Base-by-base conservation (phyloP, 306 rosid genomes). In the Arachis stenosperma region DNA sequence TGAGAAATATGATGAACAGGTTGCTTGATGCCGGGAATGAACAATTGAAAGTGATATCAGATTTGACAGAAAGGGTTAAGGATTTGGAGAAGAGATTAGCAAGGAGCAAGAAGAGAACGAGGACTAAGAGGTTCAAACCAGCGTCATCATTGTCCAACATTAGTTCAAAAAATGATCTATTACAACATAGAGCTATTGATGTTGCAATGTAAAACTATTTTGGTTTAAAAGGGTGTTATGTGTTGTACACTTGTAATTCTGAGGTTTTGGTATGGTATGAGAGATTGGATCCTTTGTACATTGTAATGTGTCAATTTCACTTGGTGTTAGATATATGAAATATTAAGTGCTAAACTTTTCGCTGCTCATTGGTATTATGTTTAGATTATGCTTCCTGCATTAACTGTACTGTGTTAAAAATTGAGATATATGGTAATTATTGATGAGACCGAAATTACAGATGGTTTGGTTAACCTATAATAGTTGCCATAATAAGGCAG, bases 71-170 rank as follows among this genome's bases (percentile, higher is more conserved):
- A 2, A 87, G 86, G 76, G 95, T 92, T 70, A 87, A 81, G 71
- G 88, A 85, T 14, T 70, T 92, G 78, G 98, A 92, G 86, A 85
- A 82, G 64, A 88, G 79, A 80, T 3, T 90, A 60, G 85, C 84
- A 2, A 85, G n/a, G 70, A 86, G 67, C 78, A 85, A 73, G 86
- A 84, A 73, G 86, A 84, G 69, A 76, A 30, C 33, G 2, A 85
- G 58, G 78, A 61, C 82, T 5, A 83, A 37, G 58, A 63, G 73
- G 7, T 9, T 15, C 9, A 74, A 61, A 40, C n/a, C 68, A 10
- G 40, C 79, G 50, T 11, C 79, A 43, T 47, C 81, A 43, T 33
- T 33, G 37, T 47, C 81, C 41, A 76, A 79, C 27, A 12, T 61
- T 65, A 54, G 7, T 59, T 51, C 57, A 37, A 69, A 73, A 58